These are phyloP conservation scores for Aspergillus clavatus DNA, from an alignment of 2,329 filamentous ascomycete species.

Conservation along the genomic window DNA sequence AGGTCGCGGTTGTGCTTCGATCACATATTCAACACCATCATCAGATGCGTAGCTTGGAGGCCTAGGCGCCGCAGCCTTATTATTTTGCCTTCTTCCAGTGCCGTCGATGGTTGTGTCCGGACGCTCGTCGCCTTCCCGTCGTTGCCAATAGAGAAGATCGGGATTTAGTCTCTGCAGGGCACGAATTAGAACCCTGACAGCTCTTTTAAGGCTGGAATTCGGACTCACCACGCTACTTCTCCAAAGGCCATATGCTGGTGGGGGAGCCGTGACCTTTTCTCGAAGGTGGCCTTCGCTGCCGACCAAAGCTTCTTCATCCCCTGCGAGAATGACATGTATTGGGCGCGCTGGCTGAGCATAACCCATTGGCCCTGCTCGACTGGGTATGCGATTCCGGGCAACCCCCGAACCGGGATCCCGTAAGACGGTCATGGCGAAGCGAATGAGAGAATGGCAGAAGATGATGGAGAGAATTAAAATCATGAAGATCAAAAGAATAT, in stretches of 20 bases:
- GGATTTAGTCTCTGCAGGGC: constrained; percentile 65
- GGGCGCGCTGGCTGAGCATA: constrained; percentile 68
- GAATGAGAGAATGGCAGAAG: constrained; percentile 74
- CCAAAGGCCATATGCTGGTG: constrained; percentile 84
- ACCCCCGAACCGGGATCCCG: constrained; percentile 35
- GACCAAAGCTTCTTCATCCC: constrained; percentile 63
- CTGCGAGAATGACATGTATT: constrained; percentile 69
- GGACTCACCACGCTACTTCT: constrained; percentile 70
- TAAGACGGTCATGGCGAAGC: constrained; percentile 63
- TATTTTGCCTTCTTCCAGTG: constrained; percentile 8
- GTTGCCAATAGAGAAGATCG: constrained; percentile 74
- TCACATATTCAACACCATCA: constrained; percentile 67
- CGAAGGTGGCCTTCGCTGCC: constrained; percentile 45
- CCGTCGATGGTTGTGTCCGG: not conserved
- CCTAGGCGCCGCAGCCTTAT: constrained; percentile 40
- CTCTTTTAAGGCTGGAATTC: too few species aligned
- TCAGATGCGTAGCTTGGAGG: constrained; percentile 75
- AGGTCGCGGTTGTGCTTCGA: constrained; percentile 61
- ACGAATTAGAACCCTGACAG: constrained; percentile 2
- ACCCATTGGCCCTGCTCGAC: constrained; percentile 54
- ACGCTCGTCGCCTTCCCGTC: constrained; percentile 42
- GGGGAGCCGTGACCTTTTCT: constrained; percentile 54
- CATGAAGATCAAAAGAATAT: constrained; percentile 73
- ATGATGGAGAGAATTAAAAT: constrained; percentile 70
- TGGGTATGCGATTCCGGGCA: constrained; percentile 37